Percentiles rank a stretch among this genome's conserved stretches.
Evolutionary conservation across 2,329 filamentous ascomycete species (phyloP).

Genomic region (Catunica adiposa): DNA sequence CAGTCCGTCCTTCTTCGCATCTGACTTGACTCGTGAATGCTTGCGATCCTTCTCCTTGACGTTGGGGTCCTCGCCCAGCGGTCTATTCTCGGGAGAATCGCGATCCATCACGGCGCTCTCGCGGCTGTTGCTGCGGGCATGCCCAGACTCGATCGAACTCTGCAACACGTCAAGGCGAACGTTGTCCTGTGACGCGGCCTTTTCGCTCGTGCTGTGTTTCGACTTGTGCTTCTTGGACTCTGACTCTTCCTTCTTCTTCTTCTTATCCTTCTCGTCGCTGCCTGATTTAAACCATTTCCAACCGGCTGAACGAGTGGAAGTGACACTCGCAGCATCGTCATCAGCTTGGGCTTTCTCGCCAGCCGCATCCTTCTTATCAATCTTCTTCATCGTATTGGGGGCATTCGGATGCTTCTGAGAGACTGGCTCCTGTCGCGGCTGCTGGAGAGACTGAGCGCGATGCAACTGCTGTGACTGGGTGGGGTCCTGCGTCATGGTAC

Average conservation of each 20-base stretch:
- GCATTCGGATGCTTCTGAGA: constrained; percentile 30
- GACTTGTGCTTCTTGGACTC: constrained; percentile 52
- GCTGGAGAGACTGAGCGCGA: constrained; percentile 50
- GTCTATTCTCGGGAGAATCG: constrained; percentile 50
- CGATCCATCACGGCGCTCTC: constrained; percentile 77
- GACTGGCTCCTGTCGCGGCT: background rate
- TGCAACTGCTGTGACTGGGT: constrained; percentile 24
- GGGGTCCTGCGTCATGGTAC: background rate
- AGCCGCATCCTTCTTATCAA: constrained; percentile 47
- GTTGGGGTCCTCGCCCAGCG: constrained; percentile 41
- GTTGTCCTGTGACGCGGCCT: constrained; percentile 43
- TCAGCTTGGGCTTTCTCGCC: constrained; percentile 56
- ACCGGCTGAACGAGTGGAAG: constrained; percentile 54
- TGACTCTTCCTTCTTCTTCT: constrained; percentile 35
- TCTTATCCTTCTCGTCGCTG: constrained; percentile 43
- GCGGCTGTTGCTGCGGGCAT: constrained; percentile 41
- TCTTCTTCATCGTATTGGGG: constrained; percentile 53
- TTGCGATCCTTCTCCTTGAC: constrained; percentile 41
- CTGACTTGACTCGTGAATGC: constrained; percentile 64
- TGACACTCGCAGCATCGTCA: constrained; percentile 39
- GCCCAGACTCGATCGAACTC: constrained; percentile 58
- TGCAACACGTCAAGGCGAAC: constrained; percentile 75
- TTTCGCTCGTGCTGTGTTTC: constrained; percentile 36
- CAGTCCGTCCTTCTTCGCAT: constrained; percentile 79
- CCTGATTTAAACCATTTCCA: constrained; percentile 70